These are phyloP conservation scores for Globisporangium camurandrum DNA, from an alignment of 352 stramenopile species.

Conservation along the genomic window DNA sequence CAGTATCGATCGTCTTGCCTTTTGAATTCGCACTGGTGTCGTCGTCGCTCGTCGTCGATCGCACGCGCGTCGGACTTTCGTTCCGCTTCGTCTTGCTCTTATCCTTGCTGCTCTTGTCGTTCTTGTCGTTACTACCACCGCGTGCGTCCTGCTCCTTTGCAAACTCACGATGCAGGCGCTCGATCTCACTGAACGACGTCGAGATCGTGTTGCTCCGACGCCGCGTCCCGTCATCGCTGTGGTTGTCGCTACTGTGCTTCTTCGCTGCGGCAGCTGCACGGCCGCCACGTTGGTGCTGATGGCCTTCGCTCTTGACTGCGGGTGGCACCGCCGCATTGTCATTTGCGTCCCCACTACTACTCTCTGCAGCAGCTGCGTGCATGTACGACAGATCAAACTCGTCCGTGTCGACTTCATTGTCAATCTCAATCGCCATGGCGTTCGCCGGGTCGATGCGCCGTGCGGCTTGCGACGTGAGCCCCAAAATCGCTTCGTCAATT, in stretches of 20 bases:
- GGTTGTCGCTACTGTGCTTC: conserved; percentile 4
- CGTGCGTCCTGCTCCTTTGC: conserved; percentile 15
- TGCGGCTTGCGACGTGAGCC: conserved; percentile 45
- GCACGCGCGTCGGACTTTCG: background rate
- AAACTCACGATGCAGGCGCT: conserved; percentile 25
- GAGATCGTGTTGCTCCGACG: conserved; percentile 32
- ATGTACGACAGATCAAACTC: conserved; percentile 64
- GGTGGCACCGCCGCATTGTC: conserved; percentile 13
- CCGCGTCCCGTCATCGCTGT: conserved; percentile 5
- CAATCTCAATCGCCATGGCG: conserved; percentile 80
- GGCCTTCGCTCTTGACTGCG: conserved; percentile 5
- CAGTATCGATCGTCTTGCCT: conserved; percentile 1
- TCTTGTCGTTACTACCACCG: no score
- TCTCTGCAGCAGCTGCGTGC: conserved; percentile 11
- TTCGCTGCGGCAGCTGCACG: background rate
- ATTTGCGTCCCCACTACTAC: conserved; percentile 14
- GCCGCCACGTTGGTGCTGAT: background rate
- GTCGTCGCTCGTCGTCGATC: conserved; percentile 4
- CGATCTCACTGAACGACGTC: conserved; percentile 21
- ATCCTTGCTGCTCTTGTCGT: no score
- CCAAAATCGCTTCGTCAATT: conserved; percentile 71
- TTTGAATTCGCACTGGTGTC: background rate
- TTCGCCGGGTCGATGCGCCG: conserved; percentile 58
- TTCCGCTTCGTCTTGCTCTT: background rate
- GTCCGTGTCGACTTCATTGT: conserved; percentile 81